These are phyloP conservation scores for Kondoa malvinella DNA, from an alignment of 768 basidiomycete genomes.

Conservation along the genomic window DNA sequence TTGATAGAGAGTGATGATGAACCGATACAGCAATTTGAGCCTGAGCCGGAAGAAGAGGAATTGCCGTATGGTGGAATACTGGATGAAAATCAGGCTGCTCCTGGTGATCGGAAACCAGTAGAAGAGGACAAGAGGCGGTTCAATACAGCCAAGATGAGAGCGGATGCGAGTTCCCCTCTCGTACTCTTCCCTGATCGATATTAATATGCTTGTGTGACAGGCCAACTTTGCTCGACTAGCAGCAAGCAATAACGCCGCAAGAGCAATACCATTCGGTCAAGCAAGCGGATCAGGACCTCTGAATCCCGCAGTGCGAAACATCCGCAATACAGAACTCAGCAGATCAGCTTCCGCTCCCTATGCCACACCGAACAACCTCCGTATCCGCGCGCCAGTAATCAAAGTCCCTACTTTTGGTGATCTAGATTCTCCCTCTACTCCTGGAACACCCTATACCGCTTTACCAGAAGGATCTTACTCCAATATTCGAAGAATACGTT, in stretches of 20 bases:
- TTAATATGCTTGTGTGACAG: background rate
- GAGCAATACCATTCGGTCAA: background rate
- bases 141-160: background rate
- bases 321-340: background rate
- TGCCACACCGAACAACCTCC: background rate
- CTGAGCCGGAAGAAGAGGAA: background rate
- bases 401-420: background rate
- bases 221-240: background rate
- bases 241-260: background rate
- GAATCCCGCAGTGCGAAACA: background rate
- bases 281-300: too few species aligned
- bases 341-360: background rate
- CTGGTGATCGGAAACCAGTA: background rate
- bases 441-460: conserved; percentile 2
- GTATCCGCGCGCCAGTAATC: background rate
- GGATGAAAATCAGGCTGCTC: background rate
- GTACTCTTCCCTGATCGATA: background rate
- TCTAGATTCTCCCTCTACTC: background rate
- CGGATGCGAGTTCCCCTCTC: background rate
- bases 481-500: conserved; percentile 27
- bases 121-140: background rate
- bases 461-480: conserved; percentile 19
- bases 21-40: background rate
- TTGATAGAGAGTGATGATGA: conserved; percentile 4
- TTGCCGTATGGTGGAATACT: conserved; percentile 1